Evolutionary conservation across 2,329 filamentous ascomycete species (phyloP), one percentile per base, ranked within the genome.

Genomic region (Diaporthe ampelina): DNA sequence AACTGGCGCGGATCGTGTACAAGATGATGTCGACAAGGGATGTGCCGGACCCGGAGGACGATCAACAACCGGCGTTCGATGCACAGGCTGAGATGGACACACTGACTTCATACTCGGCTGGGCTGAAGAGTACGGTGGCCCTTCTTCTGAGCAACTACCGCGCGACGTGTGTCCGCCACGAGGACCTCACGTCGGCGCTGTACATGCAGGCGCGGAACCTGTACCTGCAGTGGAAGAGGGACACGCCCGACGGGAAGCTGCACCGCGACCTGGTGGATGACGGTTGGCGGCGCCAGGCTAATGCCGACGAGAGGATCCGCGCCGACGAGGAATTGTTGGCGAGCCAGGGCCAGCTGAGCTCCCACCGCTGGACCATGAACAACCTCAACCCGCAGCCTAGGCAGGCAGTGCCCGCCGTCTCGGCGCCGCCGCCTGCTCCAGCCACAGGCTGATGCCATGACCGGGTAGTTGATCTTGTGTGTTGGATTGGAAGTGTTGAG

Each of bases 1-100:
- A 81, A 35, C 79, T 87, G 40, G 85, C 84, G 45, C 78, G 74
- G 21, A 76, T 84, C 37, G 74, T 87, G 59, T 84, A 83, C 76
- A 80, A 78, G 67, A 86, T 87, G 85, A 87, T 87, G 85, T 79
- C 78, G 11, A 81, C 81, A 9, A 50, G 61, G 5, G 21, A 58
- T 29, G 75, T 82, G 29, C 75, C 82, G 74, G 74, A 76, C 56
- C 76, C 81, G 4, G 77, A 80, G 32, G 78, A 83, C 74, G 7
- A 6, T 8, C 11, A 13, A 19, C 17, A 8, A 19, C 45, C 10
- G 24, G 4, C 35, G 19, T 50, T 72, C 68, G 24, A 37, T 29
- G 13, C 26, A 63, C 29, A 21, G 65, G 1, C 74, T 77, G 2
- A 77, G 56, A 63, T 57, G 11, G 57, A 75, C 15, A 45, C 57